Evolutionary conservation across 805 yeast genomes (phyloP).

Genomic region (Ogataea kodamae): DNA sequence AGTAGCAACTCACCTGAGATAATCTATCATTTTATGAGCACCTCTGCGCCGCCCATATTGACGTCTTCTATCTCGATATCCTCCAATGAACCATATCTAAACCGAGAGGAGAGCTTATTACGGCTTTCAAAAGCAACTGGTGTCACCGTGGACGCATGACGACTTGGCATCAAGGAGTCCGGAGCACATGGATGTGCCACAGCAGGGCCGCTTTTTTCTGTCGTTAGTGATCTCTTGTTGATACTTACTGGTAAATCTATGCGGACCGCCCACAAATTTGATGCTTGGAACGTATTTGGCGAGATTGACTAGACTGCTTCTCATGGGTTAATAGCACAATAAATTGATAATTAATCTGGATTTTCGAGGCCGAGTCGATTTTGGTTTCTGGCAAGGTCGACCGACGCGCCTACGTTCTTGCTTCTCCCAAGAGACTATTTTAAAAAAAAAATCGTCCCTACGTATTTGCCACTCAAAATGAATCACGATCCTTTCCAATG

Average conservation of each 20-base stretch:
- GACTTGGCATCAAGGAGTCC: constrained; percentile 29
- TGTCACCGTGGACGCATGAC: constrained; percentile 7
- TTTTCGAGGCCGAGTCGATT: constrained; percentile 16
- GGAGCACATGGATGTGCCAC: constrained; percentile 40
- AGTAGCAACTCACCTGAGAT: no score
- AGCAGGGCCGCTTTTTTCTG: constrained; percentile 21
- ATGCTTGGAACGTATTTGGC: constrained; percentile 63
- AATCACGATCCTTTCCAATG: constrained; percentile 92
- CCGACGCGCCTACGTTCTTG: constrained; percentile 18
- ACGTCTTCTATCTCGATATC: constrained; percentile 73
- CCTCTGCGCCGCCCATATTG: constrained; percentile 83
- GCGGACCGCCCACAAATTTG: constrained; percentile 84
- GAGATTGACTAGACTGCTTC: constrained; percentile 25
- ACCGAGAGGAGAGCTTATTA: constrained; percentile 66
- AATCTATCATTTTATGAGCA: constrained; percentile 20
- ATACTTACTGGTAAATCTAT: constrained; percentile 46
- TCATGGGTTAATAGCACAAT: constrained; percentile 33
- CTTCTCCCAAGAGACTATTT: no score
- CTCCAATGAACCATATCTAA: constrained; percentile 61
- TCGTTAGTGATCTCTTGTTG: constrained; percentile 1
- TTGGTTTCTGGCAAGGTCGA: constrained; percentile 4
- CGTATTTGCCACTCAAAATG: constrained; percentile 44
- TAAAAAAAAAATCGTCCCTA: constrained; percentile 3
- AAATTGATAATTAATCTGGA: constrained; percentile 5
- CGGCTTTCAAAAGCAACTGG: constrained; percentile 44